A percentile compares a stretch with the other conserved stretches of the same genome.
Conservation (phyloP, 768 basidiomycete species). For the Lactarius hengduanensis region DNA sequence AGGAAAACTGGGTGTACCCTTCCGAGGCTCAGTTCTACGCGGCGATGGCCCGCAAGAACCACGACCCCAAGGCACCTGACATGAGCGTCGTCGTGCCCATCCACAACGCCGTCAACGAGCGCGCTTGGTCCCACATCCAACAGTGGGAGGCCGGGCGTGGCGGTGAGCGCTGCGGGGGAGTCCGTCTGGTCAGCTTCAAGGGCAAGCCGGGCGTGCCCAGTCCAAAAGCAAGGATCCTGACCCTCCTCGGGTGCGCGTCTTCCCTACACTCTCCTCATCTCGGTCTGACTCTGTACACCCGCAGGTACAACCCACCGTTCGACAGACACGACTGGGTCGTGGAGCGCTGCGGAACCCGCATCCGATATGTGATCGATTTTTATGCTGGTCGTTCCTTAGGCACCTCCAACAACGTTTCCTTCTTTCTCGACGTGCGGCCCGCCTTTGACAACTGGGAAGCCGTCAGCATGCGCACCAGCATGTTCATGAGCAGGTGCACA, state of each 20-base stretch:
- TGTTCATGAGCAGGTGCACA: conserved; percentile 47
- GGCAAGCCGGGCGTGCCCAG: conserved; percentile 80
- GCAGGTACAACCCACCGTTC: conserved; percentile 90
- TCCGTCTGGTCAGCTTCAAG: conserved; percentile 86
- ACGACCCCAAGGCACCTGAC: conserved; percentile 81
- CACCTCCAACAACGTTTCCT: conserved; percentile 63
- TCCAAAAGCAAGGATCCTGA: conserved; percentile 78
- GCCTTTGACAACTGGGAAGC: conserved; percentile 95
- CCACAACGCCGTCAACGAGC: conserved; percentile 97
- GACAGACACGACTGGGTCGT: conserved; percentile 98
- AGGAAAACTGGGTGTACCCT: conserved; percentile 93
- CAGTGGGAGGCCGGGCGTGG: conserved; percentile 68
- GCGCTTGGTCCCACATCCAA: conserved; percentile 50
- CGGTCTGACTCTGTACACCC: conserved; percentile 21
- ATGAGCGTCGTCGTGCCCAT: conserved; percentile 97
- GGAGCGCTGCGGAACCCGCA: conserved; percentile 83
- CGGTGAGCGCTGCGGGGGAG: conserved; percentile 76
- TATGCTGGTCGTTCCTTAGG: conserved; percentile 73
- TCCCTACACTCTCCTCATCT: neutral
- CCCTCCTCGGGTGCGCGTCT: conserved; percentile 74
- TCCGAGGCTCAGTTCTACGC: conserved; percentile 98
- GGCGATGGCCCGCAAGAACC: conserved; percentile 95
- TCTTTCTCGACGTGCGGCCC: conserved; percentile 92
- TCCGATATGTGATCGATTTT: conserved; percentile 98
- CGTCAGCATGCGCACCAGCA: conserved; percentile 73